Evolutionary conservation across 2,329 filamentous ascomycete genomes (phyloP).

Genomic region (Didymella pomorum): DNA sequence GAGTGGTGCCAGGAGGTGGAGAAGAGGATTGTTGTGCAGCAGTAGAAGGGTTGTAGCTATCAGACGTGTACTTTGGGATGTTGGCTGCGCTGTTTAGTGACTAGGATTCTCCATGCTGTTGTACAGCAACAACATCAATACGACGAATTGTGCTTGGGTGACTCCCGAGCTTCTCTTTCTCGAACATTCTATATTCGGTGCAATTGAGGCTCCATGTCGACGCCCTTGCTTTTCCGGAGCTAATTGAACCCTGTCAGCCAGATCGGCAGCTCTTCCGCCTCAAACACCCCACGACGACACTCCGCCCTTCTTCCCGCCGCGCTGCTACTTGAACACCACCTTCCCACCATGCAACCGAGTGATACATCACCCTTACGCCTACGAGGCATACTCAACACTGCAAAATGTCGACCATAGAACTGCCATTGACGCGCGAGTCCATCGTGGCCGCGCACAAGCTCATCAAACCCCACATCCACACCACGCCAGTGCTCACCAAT

Average conservation of each 20-base stretch:
- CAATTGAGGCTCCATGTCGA: neutral
- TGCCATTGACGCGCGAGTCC: constrained; percentile 74
- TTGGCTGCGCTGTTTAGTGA: neutral
- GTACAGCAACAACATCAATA: constrained; percentile 11
- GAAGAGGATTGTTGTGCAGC: constrained; percentile 5
- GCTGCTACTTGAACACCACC: constrained; percentile 6
- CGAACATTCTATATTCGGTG: neutral
- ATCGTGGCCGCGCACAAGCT: constrained; percentile 75
- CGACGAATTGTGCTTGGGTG: neutral
- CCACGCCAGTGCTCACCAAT: constrained; percentile 83
- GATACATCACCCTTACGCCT: neutral
- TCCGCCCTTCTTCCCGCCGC: constrained; percentile 17
- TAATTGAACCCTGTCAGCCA: constrained; percentile 4
- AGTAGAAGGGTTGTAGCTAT: neutral
- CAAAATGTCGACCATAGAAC: constrained; percentile 44
- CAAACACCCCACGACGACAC: constrained; percentile 12
- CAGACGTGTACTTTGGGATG: neutral
- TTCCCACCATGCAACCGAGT: constrained; percentile 17
- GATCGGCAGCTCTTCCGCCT: constrained; percentile 1
- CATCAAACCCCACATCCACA: constrained; percentile 79
- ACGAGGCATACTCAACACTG: neutral
- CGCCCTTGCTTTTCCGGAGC: constrained; percentile 10
- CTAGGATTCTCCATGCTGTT: constrained; percentile 4
- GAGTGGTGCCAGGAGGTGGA: neutral
- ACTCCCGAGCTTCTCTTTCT: neutral